These are phyloP conservation scores for Tubosaeta sp. DNA, from an alignment of 768 basidiomycete species.

Conservation along the genomic window DNA sequence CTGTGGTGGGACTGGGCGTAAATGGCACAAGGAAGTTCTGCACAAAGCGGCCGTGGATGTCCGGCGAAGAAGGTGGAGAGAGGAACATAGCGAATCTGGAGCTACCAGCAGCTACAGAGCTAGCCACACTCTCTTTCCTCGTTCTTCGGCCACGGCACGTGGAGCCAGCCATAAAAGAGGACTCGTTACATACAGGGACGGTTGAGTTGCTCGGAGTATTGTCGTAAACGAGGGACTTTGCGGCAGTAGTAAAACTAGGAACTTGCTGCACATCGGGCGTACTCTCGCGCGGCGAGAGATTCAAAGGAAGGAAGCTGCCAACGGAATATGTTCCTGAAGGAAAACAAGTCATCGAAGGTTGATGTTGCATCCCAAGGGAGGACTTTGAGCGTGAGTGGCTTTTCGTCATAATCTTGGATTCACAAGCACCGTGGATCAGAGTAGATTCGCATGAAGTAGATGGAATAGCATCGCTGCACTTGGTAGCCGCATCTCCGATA, in stretches of 20 bases:
- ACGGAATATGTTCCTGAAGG: conserved; percentile 16
- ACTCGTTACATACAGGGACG: background rate
- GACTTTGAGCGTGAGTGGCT: conserved; percentile 19
- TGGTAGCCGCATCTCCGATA: conserved; percentile 33
- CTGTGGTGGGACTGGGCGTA: background rate
- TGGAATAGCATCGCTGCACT: background rate
- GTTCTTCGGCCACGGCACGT: conserved; percentile 17
- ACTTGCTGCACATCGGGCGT: background rate
- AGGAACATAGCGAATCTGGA: conserved; percentile 21
- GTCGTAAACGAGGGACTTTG: conserved; percentile 7
- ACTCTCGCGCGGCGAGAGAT: conserved; percentile 12
- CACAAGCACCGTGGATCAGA: background rate
- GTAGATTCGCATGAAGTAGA: background rate
- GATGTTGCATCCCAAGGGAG: conserved; percentile 1
- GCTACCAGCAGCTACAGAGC: conserved; percentile 1
- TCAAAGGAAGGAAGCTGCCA: conserved; percentile 10
- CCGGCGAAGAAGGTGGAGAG: conserved; percentile 23
- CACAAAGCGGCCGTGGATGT: background rate
- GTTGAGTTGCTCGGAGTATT: background rate
- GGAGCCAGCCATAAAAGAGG: background rate
- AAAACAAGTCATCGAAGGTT: background rate
- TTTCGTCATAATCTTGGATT: conserved; percentile 3
- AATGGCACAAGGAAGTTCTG: conserved; percentile 4
- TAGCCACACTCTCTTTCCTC: conserved; percentile 9
- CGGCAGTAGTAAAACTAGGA: conserved; percentile 11